Conservation (phyloP, 371 early-diverging fungal species). For the Thermomucor indicae-seudaticae region DNA sequence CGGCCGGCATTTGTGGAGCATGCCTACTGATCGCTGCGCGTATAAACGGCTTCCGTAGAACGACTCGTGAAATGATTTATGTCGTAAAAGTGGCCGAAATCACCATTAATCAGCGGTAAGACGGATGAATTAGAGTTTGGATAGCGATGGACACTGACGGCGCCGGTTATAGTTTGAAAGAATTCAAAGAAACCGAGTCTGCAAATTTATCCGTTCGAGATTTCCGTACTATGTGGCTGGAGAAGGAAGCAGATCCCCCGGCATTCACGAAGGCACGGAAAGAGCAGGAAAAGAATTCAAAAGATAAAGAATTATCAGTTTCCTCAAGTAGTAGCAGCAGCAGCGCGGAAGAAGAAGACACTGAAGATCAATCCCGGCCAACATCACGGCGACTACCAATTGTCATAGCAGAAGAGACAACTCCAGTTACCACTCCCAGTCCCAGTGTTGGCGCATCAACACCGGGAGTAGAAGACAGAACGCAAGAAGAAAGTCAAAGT, state of each 20-base stretch:
- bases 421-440: not conserved
- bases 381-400: not conserved
- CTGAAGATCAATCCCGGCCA: not conserved
- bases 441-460: not conserved
- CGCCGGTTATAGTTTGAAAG: slow-evolving; percentile 80
- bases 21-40: slow-evolving; percentile 92
- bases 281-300: slow-evolving; percentile 14
- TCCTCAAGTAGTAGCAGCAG: slow-evolving; percentile 3
- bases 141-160: too few species aligned
- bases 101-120: slow-evolving; percentile 83
- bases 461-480: not conserved
- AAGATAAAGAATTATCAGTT: slow-evolving; percentile 4
- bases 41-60: slow-evolving; percentile 91
- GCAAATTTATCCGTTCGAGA: slow-evolving; percentile 84
- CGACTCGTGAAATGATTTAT: slow-evolving; percentile 83
- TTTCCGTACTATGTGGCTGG: slow-evolving; percentile 89
- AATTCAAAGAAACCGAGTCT: slow-evolving; percentile 88
- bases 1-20: slow-evolving; percentile 99
- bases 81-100: slow-evolving; percentile 93
- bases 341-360: slow-evolving; percentile 11
- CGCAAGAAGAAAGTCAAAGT: slow-evolving; percentile 3
- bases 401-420: slow-evolving; percentile 2
- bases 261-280: slow-evolving; percentile 65
- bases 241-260: slow-evolving; percentile 89
- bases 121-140: too few species aligned